Conservation (phyloP, 306 rosid genomes). For the Citrullus mucosospermus region DNA sequence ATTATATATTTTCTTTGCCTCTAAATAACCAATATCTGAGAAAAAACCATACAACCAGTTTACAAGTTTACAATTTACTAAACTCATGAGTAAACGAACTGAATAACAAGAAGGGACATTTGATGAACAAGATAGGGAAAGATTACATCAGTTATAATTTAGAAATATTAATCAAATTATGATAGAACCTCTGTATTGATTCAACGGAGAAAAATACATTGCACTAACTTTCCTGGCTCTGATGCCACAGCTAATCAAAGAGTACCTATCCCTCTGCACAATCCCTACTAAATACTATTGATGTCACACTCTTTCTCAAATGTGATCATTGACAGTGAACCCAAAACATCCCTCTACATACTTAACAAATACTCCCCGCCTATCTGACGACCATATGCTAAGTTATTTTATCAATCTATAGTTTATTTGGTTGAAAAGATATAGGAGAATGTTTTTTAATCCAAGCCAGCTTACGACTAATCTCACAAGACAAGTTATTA, state of each 20-base stretch:
- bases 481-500: neutral
- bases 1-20: slow-evolving; percentile 63
- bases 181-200: neutral
- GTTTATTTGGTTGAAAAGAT: neutral
- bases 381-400: neutral
- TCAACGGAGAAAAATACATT: neutral
- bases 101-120: neutral
- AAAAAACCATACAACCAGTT: neutral
- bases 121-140: neutral
- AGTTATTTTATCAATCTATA: too few relatives aligned
- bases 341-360: neutral
- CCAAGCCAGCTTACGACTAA: neutral
- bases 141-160: neutral
- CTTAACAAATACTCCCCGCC: neutral
- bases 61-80: neutral
- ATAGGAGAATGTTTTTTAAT: neutral
- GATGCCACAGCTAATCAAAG: neutral
- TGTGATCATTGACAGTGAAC: neutral
- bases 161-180: neutral
- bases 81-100: neutral
- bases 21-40: slow-evolving; percentile 72
- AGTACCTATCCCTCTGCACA: neutral
- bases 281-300: neutral
- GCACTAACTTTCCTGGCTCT: neutral
- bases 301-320: neutral